Conservation (phyloP, 495 filamentous ascomycete species). For the Penicillium manginii region DNA sequence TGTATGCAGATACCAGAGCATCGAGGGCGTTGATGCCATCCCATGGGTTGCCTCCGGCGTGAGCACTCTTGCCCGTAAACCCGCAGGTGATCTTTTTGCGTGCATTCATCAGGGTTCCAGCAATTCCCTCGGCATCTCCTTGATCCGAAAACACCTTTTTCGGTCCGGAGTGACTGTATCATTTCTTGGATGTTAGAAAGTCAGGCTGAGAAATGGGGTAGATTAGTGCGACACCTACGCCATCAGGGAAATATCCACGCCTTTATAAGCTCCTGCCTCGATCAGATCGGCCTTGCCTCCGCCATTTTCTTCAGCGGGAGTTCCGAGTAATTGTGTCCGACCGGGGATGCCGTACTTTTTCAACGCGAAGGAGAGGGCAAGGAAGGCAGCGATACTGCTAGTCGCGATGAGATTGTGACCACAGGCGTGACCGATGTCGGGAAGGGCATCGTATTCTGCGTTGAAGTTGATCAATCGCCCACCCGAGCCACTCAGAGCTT, state of each 20-base stretch:
- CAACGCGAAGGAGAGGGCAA: conserved; percentile 59
- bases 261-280: conserved; percentile 63
- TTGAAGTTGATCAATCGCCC: conserved; percentile 50
- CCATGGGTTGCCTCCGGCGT: conserved; percentile 69
- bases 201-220: not conserved
- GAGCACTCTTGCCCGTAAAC: conserved; percentile 43
- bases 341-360: conserved; percentile 52
- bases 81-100: conserved; percentile 42
- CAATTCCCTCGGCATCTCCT: conserved; percentile 31
- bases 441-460: conserved; percentile 59
- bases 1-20: conserved; percentile 64
- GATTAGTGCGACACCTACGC: conserved; percentile 47
- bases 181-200: not conserved
- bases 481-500: conserved; percentile 40
- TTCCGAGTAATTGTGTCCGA: conserved; percentile 66
- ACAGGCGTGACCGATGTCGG: conserved; percentile 66
- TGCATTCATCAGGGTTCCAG: conserved; percentile 42
- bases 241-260: conserved; percentile 68
- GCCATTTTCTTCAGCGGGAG: conserved; percentile 72
- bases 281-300: conserved; percentile 71
- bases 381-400: conserved; percentile 59
- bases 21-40: conserved; percentile 66
- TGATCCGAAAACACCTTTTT: conserved; percentile 34
- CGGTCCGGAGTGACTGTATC: conserved; percentile 33
- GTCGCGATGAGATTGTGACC: conserved; percentile 74